Percentiles rank a stretch among this genome's conserved stretches.
Conservation (phyloP, 176 grass and related monocot genomes). For the Chloris gayana region DNA sequence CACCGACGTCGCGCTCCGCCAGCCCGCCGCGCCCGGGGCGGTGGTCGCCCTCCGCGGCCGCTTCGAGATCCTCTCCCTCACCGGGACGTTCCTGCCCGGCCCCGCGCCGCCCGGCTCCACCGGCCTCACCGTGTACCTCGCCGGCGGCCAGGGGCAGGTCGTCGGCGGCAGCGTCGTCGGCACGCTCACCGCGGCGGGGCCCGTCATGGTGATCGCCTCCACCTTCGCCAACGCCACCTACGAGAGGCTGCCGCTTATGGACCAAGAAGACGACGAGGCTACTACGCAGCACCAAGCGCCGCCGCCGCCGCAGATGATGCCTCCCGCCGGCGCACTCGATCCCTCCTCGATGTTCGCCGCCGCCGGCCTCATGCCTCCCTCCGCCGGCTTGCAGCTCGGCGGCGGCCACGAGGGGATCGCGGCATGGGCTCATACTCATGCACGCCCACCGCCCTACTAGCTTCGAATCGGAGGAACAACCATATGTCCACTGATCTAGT, state of each 20-base stretch:
- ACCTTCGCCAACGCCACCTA: no score
- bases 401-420: conserved; percentile 54
- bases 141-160: no score
- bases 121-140: no score
- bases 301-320: neutral
- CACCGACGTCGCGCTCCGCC: conserved; percentile 71
- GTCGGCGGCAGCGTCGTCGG: no score
- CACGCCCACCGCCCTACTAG: conserved; percentile 54
- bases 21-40: conserved; percentile 59
- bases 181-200: no score
- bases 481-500: no score
- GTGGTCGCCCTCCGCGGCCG: conserved; percentile 74
- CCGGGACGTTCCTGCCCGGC: conserved; percentile 64
- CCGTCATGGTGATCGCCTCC: no score
- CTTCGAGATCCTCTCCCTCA: conserved; percentile 89
- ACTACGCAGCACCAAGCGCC: neutral
- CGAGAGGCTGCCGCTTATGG: conserved; percentile 25
- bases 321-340: conserved; percentile 38
- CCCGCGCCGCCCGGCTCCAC: no score
- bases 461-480: neutral
- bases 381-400: conserved; percentile 37
- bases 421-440: conserved; percentile 65
- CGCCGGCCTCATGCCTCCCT: conserved; percentile 36
- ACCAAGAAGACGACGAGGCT: conserved; percentile 60
- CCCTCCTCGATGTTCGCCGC: conserved; percentile 66